phyloP scores from a whole-genome alignment of 306 rosid species.

The Senna siamea region DNA sequence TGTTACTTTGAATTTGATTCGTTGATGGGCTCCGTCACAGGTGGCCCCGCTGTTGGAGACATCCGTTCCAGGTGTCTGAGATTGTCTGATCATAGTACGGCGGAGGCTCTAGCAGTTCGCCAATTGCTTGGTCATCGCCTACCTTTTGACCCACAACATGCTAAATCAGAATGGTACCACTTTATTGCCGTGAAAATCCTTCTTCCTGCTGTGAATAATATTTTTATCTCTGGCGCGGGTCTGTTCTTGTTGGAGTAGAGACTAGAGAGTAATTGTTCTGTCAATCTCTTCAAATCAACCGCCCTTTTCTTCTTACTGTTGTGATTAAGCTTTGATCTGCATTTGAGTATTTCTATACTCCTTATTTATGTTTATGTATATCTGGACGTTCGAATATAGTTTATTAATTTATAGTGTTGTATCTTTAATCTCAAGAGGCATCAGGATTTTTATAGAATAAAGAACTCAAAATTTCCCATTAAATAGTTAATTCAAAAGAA shows the following conservation, averaged over 20 bases:
- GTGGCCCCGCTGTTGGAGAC: slow-evolving; percentile 98
- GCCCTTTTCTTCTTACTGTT: background rate
- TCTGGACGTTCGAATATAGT: background rate
- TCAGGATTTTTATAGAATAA: background rate
- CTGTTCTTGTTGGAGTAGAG: no score
- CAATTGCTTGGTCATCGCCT: slow-evolving; percentile 87
- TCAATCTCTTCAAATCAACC: background rate
- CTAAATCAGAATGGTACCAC: slow-evolving; percentile 80
- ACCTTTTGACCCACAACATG: slow-evolving; percentile 57
- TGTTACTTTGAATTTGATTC: slow-evolving; percentile 22
- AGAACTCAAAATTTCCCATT: background rate
- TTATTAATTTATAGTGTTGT: background rate
- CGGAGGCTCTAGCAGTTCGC: slow-evolving; percentile 90
- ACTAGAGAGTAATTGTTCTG: no score
- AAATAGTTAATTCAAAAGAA: background rate
- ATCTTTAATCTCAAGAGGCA: background rate
- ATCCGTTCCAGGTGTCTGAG: slow-evolving; percentile 95
- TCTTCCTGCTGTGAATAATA: background rate
- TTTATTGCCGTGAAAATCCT: slow-evolving; percentile 14
- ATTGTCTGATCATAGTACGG: slow-evolving; percentile 79
- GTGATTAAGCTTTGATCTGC: background rate
- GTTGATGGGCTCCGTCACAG: slow-evolving; percentile 39
- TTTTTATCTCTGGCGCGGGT: background rate
- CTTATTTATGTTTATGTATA: background rate
- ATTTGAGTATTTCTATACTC: background rate